Evolutionary conservation across 345 rosid species (phyloP), one percentile per base, ranked within the genome.

Genomic region (Cardamine chenopodiifolia): DNA sequence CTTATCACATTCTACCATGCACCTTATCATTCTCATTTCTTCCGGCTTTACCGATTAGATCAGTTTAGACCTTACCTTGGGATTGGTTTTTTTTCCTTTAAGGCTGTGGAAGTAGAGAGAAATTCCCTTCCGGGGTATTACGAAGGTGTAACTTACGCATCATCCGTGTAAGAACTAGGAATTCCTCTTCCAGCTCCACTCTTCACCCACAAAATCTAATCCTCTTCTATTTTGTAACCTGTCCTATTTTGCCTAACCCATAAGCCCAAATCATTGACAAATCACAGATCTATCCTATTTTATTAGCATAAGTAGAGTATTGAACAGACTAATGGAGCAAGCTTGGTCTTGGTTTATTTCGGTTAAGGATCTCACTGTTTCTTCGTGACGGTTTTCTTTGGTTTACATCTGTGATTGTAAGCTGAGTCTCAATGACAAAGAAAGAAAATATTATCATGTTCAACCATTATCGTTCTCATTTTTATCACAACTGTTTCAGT

Each of bases 281-380:
- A 44, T 44, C 49, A 44, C 19, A 32, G 5, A 32, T 32, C 9
- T 7, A 10, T 32, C 35, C 9, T 37, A 37, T 37, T 35, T 37
- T 37, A 40, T 12, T 14, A 40, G 17, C 45, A 14, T 42, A 14
- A 42, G 47, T 42, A 42, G 47, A 42, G 7, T 42, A 14, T 42
- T 65, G 13, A 19, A 31, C 26, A 48, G 17, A 29, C 12, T 65
- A 48, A 48, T 31, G 44, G 45, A 72, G 55, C 56, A 72, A 53
- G 62, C 70, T 52, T 20, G 52, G 39, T 70, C 18, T 55, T 69
- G 20, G 44, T 15, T 31, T 4, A 7, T 62, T 40, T 22, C 6
- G 22, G 20, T 48, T 71, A 5, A 63, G 37, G 61, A 39, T 54
- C 53, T 53, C 12, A 17, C 11, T 23, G n/a, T 6, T 31, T 55